Percentiles rank a stretch among this genome's conserved stretches.
Evolutionary conservation across 2,329 filamentous ascomycete genomes (phyloP).

Genomic region (Didymella segeticola): DNA sequence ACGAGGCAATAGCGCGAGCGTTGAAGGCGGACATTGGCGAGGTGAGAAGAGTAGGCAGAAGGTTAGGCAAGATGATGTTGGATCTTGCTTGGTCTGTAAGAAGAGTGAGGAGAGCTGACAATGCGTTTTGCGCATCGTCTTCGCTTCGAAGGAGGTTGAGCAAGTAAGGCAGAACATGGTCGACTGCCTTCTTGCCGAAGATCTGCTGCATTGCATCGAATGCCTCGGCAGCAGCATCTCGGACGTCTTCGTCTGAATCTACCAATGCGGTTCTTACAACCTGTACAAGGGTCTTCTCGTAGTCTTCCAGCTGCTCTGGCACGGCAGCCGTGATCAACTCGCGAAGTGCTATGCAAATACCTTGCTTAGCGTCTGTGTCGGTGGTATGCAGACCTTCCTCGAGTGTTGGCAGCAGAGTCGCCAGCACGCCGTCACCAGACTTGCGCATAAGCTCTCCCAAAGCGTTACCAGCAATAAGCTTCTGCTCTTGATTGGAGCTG

Average conservation of each 20-base stretch:
- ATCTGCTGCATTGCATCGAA: slow-evolving; percentile 95
- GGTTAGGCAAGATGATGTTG: slow-evolving; percentile 94
- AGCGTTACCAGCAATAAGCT: slow-evolving; percentile 96
- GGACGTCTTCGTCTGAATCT: slow-evolving; percentile 85
- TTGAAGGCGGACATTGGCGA: slow-evolving; percentile 95
- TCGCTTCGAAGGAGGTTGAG: slow-evolving; percentile 88
- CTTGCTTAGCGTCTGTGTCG: slow-evolving; percentile 92
- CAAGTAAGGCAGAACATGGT: slow-evolving; percentile 92
- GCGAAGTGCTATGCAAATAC: slow-evolving; percentile 94
- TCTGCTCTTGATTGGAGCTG: slow-evolving; percentile 97
- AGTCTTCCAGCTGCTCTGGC: slow-evolving; percentile 86
- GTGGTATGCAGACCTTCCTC: slow-evolving; percentile 91
- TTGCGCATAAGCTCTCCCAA: slow-evolving; percentile 96
- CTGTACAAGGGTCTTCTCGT: slow-evolving; percentile 93
- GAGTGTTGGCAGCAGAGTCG: slow-evolving; percentile 85
- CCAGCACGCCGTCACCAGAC: slow-evolving; percentile 90
- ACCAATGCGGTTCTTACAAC: slow-evolving; percentile 92
- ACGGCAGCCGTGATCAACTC: slow-evolving; percentile 92
- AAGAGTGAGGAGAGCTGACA: slow-evolving; percentile 89
- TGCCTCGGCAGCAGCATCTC: slow-evolving; percentile 94
- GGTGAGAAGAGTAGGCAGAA: slow-evolving; percentile 90
- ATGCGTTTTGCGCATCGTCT: slow-evolving; percentile 85
- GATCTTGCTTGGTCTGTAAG: slow-evolving; percentile 92
- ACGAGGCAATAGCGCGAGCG: slow-evolving; percentile 87
- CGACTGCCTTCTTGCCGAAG: slow-evolving; percentile 90